These are phyloP conservation scores for Trichoderma brevicompactum DNA, from an alignment of 2,329 filamentous ascomycete genomes.

Conservation along the genomic window DNA sequence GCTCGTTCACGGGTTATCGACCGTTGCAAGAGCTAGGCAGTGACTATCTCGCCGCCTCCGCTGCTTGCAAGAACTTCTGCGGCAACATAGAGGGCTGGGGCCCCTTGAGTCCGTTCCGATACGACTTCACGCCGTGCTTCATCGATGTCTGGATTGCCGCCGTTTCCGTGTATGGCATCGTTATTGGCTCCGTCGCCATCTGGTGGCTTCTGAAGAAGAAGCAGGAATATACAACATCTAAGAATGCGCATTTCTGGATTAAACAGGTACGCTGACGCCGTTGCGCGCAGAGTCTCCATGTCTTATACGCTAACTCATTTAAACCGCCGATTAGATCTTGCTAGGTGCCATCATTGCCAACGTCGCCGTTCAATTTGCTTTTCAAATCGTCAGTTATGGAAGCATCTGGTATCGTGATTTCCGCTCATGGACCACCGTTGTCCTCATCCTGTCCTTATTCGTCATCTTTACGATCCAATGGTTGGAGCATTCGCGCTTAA, in stretches of 20 bases:
- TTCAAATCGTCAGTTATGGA: slow-evolving; percentile 74
- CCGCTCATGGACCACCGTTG: slow-evolving; percentile 78
- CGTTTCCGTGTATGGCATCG: slow-evolving; percentile 77
- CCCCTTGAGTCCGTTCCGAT: slow-evolving; percentile 81
- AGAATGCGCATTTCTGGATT: slow-evolving; percentile 90
- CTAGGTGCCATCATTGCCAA: slow-evolving; percentile 70
- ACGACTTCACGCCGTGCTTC: slow-evolving; percentile 97
- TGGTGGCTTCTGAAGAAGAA: slow-evolving; percentile 78
- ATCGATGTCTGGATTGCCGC: slow-evolving; percentile 85
- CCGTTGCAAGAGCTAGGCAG: slow-evolving; percentile 56
- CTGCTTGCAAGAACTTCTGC: slow-evolving; percentile 69
- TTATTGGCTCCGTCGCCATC: slow-evolving; percentile 76
- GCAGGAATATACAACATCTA: slow-evolving; percentile 67
- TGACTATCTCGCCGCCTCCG: slow-evolving; percentile 62
- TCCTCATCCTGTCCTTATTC: slow-evolving; percentile 71
- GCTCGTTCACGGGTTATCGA: slow-evolving; percentile 65
- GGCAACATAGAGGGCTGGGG: slow-evolving; percentile 94
- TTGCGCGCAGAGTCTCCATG: neutral
- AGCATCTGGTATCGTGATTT: slow-evolving; percentile 79
- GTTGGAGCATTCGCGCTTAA: slow-evolving; percentile 79
- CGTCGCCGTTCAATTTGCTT: slow-evolving; percentile 70
- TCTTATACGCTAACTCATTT: neutral
- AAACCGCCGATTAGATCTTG: slow-evolving; percentile 49
- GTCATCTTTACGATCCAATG: slow-evolving; percentile 83
- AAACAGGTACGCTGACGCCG: slow-evolving; percentile 70